phyloP scores from a whole-genome alignment of 169 alveolate genomes.

The Plasmodium berghei region DNA sequence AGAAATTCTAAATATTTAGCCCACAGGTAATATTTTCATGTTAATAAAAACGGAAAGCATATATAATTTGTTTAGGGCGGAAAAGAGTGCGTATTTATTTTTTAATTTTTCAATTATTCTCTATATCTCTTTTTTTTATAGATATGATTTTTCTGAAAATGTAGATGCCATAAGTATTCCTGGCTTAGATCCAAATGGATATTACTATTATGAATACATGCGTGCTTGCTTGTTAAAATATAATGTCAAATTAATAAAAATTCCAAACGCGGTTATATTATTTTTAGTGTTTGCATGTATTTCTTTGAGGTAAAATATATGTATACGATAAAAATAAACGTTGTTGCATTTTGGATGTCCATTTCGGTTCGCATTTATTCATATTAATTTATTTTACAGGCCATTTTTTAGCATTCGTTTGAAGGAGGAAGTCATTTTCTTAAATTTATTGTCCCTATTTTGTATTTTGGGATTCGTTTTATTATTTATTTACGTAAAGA shows the following conservation, averaged over 20 bases:
- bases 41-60: conserved; percentile 80
- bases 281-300: conserved; percentile 78
- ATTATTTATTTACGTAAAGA: conserved; percentile 66
- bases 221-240: conserved; percentile 84
- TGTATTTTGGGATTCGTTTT: conserved; percentile 74
- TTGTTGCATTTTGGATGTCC: too few species aligned
- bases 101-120: background rate
- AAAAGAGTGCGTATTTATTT: conserved; percentile 11
- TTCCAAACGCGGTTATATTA: conserved; percentile 82
- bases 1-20: conserved; percentile 75
- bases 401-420: conserved; percentile 81
- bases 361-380: too few species aligned
- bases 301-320: conserved; percentile 76
- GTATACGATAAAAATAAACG: too few species aligned
- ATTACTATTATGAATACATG: conserved; percentile 87
- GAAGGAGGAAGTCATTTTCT: conserved; percentile 78
- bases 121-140: conserved; percentile 10
- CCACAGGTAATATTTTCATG: conserved; percentile 77
- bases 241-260: conserved; percentile 82
- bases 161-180: conserved; percentile 83
- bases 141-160: conserved; percentile 87
- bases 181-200: conserved; percentile 85
- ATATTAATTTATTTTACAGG: conserved; percentile 23
- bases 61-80: conserved; percentile 24
- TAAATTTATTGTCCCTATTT: conserved; percentile 74